Base-by-base conservation (phyloP, 345 rosid species). In the Xanthoceras sorbifolium region DNA sequence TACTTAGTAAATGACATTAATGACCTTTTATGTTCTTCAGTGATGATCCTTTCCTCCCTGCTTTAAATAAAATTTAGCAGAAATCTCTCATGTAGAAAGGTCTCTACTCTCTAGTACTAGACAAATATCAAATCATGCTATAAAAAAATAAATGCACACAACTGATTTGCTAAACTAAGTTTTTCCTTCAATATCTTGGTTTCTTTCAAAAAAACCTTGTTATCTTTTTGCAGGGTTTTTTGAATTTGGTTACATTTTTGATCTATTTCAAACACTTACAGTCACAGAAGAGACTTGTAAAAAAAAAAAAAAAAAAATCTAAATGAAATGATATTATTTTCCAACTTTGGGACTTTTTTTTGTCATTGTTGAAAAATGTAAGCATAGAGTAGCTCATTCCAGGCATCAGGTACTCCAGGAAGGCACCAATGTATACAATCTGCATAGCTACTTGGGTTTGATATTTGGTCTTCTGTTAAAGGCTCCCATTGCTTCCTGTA, bases 401-500 rank as follows among this genome's bases (percentile, higher is more conserved):
- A 95, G 9, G 90, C 93, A 82, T 95, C 99, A 29, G 97, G 94
- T 8, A 90, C 92, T 34, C 98, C 98, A 32, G 98, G 98, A 29
- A 94, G 92, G 74, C 93, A 92, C 99, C 98, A 93, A 66, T 94
- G 98, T 75, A 85, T 89, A 72, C 98, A 94, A 79, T 94, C 97
- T 14, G 98, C 88, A 59, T 89, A 90, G 54, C 87, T 87, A 28
- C 69, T 82, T 20, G 97, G 97, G 73, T 91, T 83, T 9, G 83
- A 50, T 48, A 72, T 25, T 71, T 91, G 88, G 12, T 85, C 80
- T 72, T 89, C 83, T 1, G 85, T 88, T 57, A 87, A 44, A 2
- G 89, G 78, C 23, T 88, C 92, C 95, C 97, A 94, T 68, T 89
- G 97, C 75, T 83, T 90, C 74, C 92, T 82, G 69, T 93, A 83